Evolutionary conservation across 192 early-diverging fungal genomes (phyloP).

Genomic region (Umbelopsis ramanniana): DNA sequence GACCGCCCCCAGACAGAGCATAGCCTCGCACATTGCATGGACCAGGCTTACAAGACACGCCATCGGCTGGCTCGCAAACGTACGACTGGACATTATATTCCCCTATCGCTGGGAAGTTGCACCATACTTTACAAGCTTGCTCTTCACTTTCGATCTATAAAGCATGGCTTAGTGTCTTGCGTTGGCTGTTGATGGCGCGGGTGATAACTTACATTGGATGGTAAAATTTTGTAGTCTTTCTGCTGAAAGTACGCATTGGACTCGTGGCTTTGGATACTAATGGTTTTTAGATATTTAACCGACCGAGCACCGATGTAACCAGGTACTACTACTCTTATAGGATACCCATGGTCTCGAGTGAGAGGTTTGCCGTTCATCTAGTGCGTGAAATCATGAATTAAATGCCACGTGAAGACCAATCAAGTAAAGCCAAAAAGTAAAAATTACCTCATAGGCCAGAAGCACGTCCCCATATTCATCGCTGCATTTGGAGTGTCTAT

Average conservation of each 20-base stretch:
- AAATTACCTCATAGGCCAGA: constrained; percentile 72
- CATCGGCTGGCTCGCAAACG: constrained; percentile 69
- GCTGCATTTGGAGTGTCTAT: constrained; percentile 26
- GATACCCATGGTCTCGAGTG: constrained; percentile 84
- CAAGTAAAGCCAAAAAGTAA: not conserved
- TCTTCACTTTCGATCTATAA: constrained; percentile 28
- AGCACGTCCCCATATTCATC: constrained; percentile 71
- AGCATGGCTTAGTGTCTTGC: not conserved
- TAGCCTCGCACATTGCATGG: constrained; percentile 69
- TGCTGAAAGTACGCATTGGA: constrained; percentile 75
- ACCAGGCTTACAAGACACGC: constrained; percentile 46
- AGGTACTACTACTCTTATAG: constrained; percentile 86
- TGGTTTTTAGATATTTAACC: constrained; percentile 85
- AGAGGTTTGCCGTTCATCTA: constrained; percentile 78
- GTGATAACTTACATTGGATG: constrained; percentile 62
- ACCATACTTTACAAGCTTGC: constrained; percentile 60
- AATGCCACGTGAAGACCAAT: not conserved
- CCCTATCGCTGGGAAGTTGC: constrained; percentile 52
- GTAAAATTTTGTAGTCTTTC: constrained; percentile 83
- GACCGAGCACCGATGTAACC: constrained; percentile 90
- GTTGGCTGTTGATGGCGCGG: constrained; percentile 34
- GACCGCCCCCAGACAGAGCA: constrained; percentile 81
- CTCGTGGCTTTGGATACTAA: constrained; percentile 71
- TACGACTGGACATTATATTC: constrained; percentile 86
- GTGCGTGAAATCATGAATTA: not conserved